Base-by-base conservation (phyloP, 2,329 filamentous ascomycete genomes). In the Thielaviopsis populi region DNA sequence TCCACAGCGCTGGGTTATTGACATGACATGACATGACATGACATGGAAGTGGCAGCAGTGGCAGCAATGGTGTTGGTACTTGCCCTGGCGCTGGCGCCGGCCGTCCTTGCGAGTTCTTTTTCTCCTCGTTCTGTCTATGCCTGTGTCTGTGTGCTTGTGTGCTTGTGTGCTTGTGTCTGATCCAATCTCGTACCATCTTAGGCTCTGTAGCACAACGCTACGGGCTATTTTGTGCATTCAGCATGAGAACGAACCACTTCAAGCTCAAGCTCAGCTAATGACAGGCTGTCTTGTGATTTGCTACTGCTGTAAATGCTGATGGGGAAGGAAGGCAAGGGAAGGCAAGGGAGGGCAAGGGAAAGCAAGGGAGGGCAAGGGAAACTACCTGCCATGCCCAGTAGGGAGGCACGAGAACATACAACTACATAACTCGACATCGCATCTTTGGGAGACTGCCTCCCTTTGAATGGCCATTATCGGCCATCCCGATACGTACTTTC, bases 161-260 rank as follows among this genome's bases (percentile, higher is more conserved):
- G n/a, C n/a, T n/a, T n/a, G 5, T 37, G 33, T 37, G 33, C 10
- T 8, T 37, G 8, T 37, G 33, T 37, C 33, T 37, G 33, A 10
- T 37, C 19, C 24, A 8, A 19, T 24, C 46, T 50, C 10, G 13
- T 50, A 24, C 43, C 19, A 19, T 33, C 15, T 56, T 56, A 56
- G 50, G 27, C 50, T 56, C 50, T 56, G 59, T 61, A 33, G 22
- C 59, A 61, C 59, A 61, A 46, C 59, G 41, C 59, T 61, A 61
- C 59, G 59, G 59, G 59, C 41, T 11, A 46, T 61, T 61, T 61
- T 15, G n/a, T 61, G 59, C 59, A 46, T 48, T 46, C 6, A 56
- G 50, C 50, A 33, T n/a, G 22, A 56, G 50, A 56, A 56, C 50
- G 50, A 56, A 56, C 50, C 50, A 56, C 27, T n/a, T 33, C 6